phyloP scores from a whole-genome alignment of 345 rosid genomes.

The Excoecaria agallocha region DNA sequence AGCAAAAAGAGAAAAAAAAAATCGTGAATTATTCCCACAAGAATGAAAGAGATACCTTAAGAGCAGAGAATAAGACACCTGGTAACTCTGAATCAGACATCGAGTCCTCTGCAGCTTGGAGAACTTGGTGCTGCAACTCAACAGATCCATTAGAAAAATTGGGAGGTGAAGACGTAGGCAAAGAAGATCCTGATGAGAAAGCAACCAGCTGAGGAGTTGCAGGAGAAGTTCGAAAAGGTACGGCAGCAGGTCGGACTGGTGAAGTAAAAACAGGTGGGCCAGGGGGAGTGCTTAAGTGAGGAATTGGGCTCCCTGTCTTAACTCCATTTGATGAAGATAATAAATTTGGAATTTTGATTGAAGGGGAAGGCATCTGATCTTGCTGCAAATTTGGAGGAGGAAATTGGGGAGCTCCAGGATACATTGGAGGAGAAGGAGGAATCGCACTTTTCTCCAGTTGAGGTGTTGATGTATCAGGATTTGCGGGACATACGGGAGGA shows the following conservation, averaged over 20 bases:
- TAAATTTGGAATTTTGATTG: constrained; percentile 44
- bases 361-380: constrained; percentile 58
- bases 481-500: constrained; percentile 43
- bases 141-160: constrained; percentile 65
- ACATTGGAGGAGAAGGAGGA: constrained; percentile 43
- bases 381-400: constrained; percentile 57
- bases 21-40: neutral
- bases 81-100: constrained; percentile 43
- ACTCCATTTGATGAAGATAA: constrained; percentile 64
- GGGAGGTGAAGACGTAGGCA: constrained; percentile 81
- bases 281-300: constrained; percentile 89
- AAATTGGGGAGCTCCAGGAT: constrained; percentile 61
- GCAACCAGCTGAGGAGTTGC: constrained; percentile 91
- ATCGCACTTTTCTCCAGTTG: constrained; percentile 41
- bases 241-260: constrained; percentile 91
- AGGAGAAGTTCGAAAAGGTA: constrained; percentile 87
- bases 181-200: constrained; percentile 63
- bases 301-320: constrained; percentile 57
- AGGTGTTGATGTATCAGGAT: constrained; percentile 39
- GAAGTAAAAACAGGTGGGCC: constrained; percentile 88
- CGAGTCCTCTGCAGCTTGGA: constrained; percentile 52
- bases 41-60: constrained; percentile 52
- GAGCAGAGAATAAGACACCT: constrained; percentile 70
- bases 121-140: constrained; percentile 51
- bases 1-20: neutral